phyloP scores from a whole-genome alignment of 192 early-diverging fungal species.

The Allomyces macrogynus region DNA sequence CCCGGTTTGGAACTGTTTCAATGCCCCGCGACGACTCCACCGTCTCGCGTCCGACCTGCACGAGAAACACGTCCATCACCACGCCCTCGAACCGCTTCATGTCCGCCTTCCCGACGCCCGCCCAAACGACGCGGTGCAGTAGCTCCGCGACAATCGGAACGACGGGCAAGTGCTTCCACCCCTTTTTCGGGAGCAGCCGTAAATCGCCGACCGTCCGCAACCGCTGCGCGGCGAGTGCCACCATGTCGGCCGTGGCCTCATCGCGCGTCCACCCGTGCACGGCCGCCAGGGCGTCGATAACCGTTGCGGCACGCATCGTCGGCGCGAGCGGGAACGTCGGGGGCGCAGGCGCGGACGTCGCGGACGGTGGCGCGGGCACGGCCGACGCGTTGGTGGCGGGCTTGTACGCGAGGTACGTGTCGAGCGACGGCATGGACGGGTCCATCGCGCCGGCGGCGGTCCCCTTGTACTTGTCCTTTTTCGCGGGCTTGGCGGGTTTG shows the following conservation, averaged over 20 bases:
- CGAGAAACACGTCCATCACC: neutral
- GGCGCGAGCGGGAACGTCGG: neutral
- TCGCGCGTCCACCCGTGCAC: neutral
- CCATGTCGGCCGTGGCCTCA: neutral
- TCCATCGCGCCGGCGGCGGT: neutral
- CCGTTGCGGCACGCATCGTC: neutral
- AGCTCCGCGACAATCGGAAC: neutral
- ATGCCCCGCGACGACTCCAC: neutral
- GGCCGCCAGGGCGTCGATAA: neutral
- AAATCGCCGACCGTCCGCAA: neutral
- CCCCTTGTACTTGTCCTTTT: neutral
- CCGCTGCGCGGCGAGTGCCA: neutral
- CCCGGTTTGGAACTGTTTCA: neutral
- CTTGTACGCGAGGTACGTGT: neutral
- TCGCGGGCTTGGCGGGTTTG: no score
- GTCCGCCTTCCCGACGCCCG: no score
- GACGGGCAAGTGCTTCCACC: neutral
- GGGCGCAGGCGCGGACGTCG: neutral
- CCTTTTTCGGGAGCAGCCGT: neutral
- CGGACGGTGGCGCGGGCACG: no score
- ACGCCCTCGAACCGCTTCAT: neutral
- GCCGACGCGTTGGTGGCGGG: neutral
- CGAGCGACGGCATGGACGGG: neutral
- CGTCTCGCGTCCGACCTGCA: neutral
- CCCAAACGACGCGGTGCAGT: no score